Evolutionary conservation across 192 early-diverging fungal species (phyloP), one percentile per base, ranked within the genome.

Genomic region (Dissophora globulifera): DNA sequence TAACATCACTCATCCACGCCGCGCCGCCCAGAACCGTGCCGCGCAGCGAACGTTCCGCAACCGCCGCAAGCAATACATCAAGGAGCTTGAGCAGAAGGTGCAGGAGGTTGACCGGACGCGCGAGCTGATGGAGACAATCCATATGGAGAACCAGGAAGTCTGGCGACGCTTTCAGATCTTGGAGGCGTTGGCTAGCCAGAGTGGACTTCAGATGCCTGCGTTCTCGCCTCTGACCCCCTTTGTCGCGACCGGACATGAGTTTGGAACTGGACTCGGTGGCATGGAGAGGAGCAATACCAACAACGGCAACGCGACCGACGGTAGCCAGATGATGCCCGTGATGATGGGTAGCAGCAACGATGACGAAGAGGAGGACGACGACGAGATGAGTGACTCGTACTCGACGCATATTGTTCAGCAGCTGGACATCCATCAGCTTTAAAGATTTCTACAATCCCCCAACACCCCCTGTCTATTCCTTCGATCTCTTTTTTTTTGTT

Each of bases 31-130:
- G 78, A 96, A 96, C 80, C 87, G 95, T 19, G 92, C 92, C 2
- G 95, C 95, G 0, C 95, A 96, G 79, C 84, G 93, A 2, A 93
- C 95, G 8, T 96, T 96, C 82, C 90, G 95, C 49, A 91, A 96
- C 79, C 88, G 95, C 48, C 87, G 90, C 61, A 89, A 93, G 66
- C 84, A 86, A 62, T 93, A 96, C 67, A 86, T 95, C 46, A 88
- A 90, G 68, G 85, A 90, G 19, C 86, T 96, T 1, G 95, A 96
- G 76, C 84, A 84, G 5, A 85, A 87, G 47, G 89, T 91, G 11
- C 84, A 89, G 62, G 87, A 89, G 50, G 83, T 94, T 56, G 81
- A 86, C 30, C 57, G 22, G 17, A 67, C 50, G 29, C 64, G 63
- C 38, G 83, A 87, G 50, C 67, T 71, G 13, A 76, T 82, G 57